phyloP scores from a whole-genome alignment of 352 stramenopile genomes.

The Phytophthora multivora region DNA sequence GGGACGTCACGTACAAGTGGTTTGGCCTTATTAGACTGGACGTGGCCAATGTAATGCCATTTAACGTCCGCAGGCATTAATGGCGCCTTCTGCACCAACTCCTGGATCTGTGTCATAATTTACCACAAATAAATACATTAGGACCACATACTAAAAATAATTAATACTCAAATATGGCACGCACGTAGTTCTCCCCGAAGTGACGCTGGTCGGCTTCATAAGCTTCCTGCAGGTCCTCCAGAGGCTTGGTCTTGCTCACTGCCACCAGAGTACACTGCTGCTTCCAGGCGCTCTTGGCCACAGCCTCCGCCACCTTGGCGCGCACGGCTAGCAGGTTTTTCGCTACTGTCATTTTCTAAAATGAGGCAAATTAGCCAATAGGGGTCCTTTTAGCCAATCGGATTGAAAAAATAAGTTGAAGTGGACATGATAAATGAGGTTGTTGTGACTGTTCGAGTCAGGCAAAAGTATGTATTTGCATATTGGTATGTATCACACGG shows the following conservation, averaged over 20 bases:
- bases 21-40: slow-evolving; percentile 99
- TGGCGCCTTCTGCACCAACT: slow-evolving; percentile 95
- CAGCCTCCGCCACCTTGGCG: slow-evolving; percentile 59
- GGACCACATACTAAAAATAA: slow-evolving; percentile 6
- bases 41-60: slow-evolving; percentile 99
- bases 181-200: slow-evolving; percentile 99
- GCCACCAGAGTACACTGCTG: slow-evolving; percentile 89
- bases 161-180: slow-evolving; percentile 11
- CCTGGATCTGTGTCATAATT: slow-evolving; percentile 83
- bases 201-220: slow-evolving; percentile 93
- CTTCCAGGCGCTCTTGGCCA: slow-evolving; percentile 54
- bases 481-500: too few species aligned
- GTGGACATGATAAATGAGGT: too few species aligned
- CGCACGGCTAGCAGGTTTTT: slow-evolving; percentile 70
- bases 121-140: slow-evolving; percentile 24
- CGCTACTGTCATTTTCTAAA: slow-evolving; percentile 43
- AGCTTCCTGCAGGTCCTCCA: slow-evolving; percentile 85
- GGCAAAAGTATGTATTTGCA: too few species aligned
- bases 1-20: slow-evolving; percentile 89
- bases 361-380: background rate
- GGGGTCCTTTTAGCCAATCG: too few species aligned
- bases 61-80: slow-evolving; percentile 89
- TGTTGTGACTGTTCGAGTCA: too few species aligned
- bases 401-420: background rate
- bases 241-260: slow-evolving; percentile 95